Base-by-base conservation (phyloP, 108 stramenopile species). In the Pseudonitzschia multistriata region DNA sequence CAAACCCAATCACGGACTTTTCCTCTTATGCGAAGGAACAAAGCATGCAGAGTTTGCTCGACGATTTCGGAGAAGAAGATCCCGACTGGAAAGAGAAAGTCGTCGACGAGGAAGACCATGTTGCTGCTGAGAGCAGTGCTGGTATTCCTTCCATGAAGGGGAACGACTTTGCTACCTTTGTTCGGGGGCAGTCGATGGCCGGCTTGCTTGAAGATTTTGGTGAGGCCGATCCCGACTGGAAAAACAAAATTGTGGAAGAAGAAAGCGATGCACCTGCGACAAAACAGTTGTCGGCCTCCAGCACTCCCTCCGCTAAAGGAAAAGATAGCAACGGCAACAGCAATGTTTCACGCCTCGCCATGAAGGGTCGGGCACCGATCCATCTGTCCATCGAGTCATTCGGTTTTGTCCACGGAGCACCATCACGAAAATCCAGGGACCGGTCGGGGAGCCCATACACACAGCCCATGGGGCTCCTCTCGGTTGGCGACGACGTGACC, bases 41-140 rank as follows among this genome's bases (percentile, higher is more conserved):
- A 29, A 60, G 30, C 5, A 33, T 60, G 50, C 50, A 52, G 3
- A 24, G 8, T 29, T 68, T 48, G 24, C 29, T 42, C 45, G 36
- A 61, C 11, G 89, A 93, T 14, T 89, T 88, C 61, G 93, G 90
- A 56, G 80, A 88, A 57, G 71, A 78, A 63, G 93, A 94, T 80
- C 74, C 66, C 21, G 66, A 94, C 68, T 94, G 82, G 84, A 81
- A 83, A 53, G 63, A 81, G 34, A 54, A 56, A 42, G 29, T 55
- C 15, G 29, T 62, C 27, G 53, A 70, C 15, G 70, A 71, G 21
- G 49, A 62, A 25, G 54, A 70, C 30, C 5, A 53, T 5, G 17
- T 11, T 61, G 6, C 29, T 6, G 50, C 50, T 7, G 66, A 67
- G 0, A 21, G 8, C 14, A 37, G 37, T 5, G 28, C 28, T 49